Conservation (phyloP, 1,284 basidiomycete genomes). For the Takashimella tepidaria region DNA sequence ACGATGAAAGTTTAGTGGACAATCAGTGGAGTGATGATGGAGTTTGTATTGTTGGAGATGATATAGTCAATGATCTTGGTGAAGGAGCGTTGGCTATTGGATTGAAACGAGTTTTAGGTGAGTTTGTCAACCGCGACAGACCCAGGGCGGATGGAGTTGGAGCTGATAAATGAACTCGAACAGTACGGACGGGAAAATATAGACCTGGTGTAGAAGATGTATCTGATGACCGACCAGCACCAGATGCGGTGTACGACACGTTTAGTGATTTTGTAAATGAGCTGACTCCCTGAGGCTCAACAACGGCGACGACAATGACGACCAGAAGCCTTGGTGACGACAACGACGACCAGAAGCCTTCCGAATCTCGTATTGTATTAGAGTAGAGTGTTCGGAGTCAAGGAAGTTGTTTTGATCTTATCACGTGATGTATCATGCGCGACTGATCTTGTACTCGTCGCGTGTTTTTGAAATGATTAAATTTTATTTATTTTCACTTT, state of each 20-base stretch:
- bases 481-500: no score
- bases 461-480: no score
- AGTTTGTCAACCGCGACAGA: no score
- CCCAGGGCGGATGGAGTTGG: not conserved
- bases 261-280: constrained; percentile 58
- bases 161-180: not conserved
- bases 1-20: not conserved
- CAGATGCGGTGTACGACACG: constrained; percentile 55
- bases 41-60: constrained; percentile 64
- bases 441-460: no score
- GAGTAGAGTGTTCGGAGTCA: no score
- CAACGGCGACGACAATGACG: no score
- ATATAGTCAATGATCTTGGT: constrained; percentile 61
- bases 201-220: constrained; percentile 23
- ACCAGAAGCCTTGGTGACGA: no score
- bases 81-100: constrained; percentile 59
- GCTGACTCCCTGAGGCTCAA: no score
- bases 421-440: no score
- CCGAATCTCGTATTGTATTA: no score
- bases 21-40: constrained; percentile 12
- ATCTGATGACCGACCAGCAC: constrained; percentile 46
- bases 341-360: no score
- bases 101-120: constrained; percentile 62
- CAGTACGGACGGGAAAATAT: constrained; percentile 41
- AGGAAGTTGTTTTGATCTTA: no score